Evolutionary conservation across 208 protist genomes (phyloP), one percentile per base, ranked within the genome.

Genomic region (Angomonas ambiguus): DNA sequence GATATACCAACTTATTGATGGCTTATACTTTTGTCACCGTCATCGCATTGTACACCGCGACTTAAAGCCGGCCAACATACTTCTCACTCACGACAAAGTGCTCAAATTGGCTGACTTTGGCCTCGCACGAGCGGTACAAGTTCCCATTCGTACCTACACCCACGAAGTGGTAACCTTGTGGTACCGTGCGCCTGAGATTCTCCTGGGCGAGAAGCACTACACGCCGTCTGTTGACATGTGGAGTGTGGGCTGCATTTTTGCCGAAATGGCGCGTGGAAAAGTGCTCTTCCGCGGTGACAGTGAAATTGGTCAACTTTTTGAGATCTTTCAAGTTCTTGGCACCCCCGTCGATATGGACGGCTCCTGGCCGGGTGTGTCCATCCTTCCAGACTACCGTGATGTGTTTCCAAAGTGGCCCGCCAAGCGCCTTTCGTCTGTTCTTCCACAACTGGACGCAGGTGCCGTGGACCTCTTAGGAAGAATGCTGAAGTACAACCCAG

Each of bases 131-230:
- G 93, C 95, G 10, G 99, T 99, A 77, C 96, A 98, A 80, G 94
- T 99, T 25, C 98, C 98, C 35, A 90, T 99, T 61, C 95, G 98
- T 71, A 98, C 95, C 24, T 99, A 99, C 78, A 99, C 98, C 0
- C 98, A 99, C 78, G 98, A 99, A 76, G 98, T 99, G 28, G 98
- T 99, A 13, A 99, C 99, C 13, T 88, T 99, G 30, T 99, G 99
- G 99, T 99, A 99, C 79, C 82, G 99, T 53, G 98, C 99, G 0
- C 99, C 99, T 25, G 99, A 99, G 78, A 98, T 99, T 53, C 88
- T 99, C 6, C 86, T 99, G 22, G 99, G 99, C 5, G 95, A 96
- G 60, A 96, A 95, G 64, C 95, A 99, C 67, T 99, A 99, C 86
- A 97, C 95, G 0, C 98, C 98, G 1, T 92, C 98, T 0, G 97